phyloP scores from a whole-genome alignment of 108 stramenopile genomes.

The Nitzschia inconspicua region DNA sequence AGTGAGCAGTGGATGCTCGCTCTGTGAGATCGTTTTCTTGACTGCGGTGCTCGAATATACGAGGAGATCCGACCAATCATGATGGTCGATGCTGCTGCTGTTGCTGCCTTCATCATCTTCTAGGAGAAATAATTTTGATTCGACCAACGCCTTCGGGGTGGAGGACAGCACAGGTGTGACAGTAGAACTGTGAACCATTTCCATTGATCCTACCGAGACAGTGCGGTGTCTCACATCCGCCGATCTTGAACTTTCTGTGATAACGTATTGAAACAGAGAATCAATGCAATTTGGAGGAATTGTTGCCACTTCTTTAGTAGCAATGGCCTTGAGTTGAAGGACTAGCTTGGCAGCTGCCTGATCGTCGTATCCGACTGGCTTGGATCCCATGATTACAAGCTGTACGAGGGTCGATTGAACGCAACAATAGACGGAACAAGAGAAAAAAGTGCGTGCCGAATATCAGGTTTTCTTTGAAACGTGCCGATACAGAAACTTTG shows the following conservation, averaged over 20 bases:
- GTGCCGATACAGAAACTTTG: too few relatives aligned
- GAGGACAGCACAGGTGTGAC: not conserved
- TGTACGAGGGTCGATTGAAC: not conserved
- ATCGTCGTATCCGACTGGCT: constrained; percentile 7
- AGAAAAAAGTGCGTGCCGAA: constrained; percentile 1
- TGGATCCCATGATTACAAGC: not conserved
- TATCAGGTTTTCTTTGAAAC: too few relatives aligned
- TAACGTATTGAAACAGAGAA: not conserved
- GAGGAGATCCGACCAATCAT: too few relatives aligned
- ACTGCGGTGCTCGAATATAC: not conserved
- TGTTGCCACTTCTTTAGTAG: constrained; percentile 26
- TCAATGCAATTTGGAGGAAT: constrained; percentile 8
- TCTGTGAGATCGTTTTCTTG: not conserved
- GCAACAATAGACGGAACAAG: not conserved
- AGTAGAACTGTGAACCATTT: not conserved
- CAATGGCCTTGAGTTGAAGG: constrained; percentile 26
- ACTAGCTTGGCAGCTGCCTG: constrained; percentile 21
- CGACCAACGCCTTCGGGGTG: not conserved
- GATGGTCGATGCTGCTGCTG: not conserved
- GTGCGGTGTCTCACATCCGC: constrained; percentile 6
- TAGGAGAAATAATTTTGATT: not conserved
- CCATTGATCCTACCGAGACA: constrained; percentile 23
- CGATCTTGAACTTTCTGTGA: not conserved
- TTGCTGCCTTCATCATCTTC: not conserved
- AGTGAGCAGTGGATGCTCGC: not conserved